Conservation (phyloP, 2,329 filamentous ascomycete species). For the Sarocladiaceae sp. region DNA sequence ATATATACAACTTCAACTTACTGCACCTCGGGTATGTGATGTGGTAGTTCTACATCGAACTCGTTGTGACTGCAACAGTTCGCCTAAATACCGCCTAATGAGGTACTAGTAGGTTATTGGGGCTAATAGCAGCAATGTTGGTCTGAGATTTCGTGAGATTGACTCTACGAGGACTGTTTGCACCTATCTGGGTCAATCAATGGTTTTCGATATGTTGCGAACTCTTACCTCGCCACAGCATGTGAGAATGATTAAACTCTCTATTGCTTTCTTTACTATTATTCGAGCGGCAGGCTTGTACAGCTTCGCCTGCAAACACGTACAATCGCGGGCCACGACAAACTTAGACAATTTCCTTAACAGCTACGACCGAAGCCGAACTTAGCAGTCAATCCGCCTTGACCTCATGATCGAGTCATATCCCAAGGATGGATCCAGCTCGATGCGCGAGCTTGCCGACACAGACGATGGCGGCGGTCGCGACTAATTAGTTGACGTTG, state of each 20-base stretch:
- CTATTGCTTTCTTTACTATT: constrained; percentile 11
- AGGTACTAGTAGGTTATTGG: no score
- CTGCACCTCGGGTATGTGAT: no score
- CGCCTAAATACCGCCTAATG: no score
- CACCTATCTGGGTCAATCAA: constrained; percentile 12
- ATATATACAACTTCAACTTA: no score
- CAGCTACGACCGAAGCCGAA: constrained; percentile 9
- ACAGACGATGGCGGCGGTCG: constrained; percentile 11
- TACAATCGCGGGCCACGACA: constrained; percentile 8
- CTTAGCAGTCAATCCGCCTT: constrained; percentile 12
- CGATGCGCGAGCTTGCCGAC: constrained; percentile 13
- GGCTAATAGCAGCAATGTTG: no score
- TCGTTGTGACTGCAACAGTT: no score
- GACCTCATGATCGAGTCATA: constrained; percentile 11
- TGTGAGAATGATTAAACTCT: not conserved
- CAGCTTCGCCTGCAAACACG: constrained; percentile 12
- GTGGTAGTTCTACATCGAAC: no score
- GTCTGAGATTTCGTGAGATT: no score
- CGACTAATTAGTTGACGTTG: constrained; percentile 10
- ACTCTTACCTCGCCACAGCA: not conserved
- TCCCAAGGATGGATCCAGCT: constrained; percentile 12
- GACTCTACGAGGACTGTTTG: no score
- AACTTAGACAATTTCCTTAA: constrained; percentile 10
- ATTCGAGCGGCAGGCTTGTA: constrained; percentile 12
- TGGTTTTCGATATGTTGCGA: constrained; percentile 8